Conservation (phyloP, 2,329 filamentous ascomycete genomes). For the Colletotrichum sp. region DNA sequence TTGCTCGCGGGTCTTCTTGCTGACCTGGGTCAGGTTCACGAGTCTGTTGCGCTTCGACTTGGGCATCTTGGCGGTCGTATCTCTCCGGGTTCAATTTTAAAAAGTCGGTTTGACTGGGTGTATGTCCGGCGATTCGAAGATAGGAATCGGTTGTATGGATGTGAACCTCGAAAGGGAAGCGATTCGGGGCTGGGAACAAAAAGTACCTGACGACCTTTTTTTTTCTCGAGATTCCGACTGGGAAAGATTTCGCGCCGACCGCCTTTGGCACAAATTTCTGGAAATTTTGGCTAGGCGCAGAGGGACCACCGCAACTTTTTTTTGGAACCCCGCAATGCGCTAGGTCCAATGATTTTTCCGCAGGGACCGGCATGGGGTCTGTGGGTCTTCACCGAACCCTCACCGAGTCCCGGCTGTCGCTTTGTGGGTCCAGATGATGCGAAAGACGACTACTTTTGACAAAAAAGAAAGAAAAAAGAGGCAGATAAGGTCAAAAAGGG, state of each 20-base stretch:
- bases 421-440: not conserved
- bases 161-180: not conserved
- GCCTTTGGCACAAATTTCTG: conserved; percentile 20
- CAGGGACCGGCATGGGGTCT: conserved; percentile 4
- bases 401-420: not conserved
- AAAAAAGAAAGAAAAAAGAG: not conserved
- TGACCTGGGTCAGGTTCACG: conserved; percentile 87
- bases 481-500: not conserved
- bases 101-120: not conserved
- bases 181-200: not conserved
- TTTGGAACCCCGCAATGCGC: conserved; percentile 24
- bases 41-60: conserved; percentile 93
- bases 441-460: not conserved
- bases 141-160: not conserved
- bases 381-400: not conserved
- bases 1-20: conserved; percentile 92
- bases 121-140: not conserved
- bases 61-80: conserved; percentile 69
- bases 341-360: conserved; percentile 23
- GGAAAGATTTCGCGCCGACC: conserved; percentile 21
- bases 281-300: conserved; percentile 16
- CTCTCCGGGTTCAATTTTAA: not conserved
- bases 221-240: not conserved
- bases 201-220: not conserved
- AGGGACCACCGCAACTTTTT: conserved; percentile 21